A percentile compares a stretch with the other conserved stretches of the same genome.
phyloP scores from a whole-genome alignment of 805 yeast species.

The Yarrowia alimentaria region DNA sequence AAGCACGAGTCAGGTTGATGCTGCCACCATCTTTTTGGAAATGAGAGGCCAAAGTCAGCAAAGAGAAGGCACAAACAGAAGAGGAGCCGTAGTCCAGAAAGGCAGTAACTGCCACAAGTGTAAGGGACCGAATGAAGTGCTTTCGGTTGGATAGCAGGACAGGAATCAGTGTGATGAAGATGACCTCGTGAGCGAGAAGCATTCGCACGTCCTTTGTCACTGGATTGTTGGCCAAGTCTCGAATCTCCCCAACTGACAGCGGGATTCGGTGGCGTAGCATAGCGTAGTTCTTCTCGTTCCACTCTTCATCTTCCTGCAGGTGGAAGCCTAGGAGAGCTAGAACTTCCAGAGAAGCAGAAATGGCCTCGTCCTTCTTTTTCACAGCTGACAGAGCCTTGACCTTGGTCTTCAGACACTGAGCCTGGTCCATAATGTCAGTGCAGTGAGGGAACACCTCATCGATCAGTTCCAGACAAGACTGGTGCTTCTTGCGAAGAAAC shows the following conservation, averaged over 20 bases:
- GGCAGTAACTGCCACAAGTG: constrained; percentile 41
- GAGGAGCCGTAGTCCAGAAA: constrained; percentile 46
- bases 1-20: constrained; percentile 42
- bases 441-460: constrained; percentile 39
- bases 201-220: constrained; percentile 38
- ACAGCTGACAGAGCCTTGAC: constrained; percentile 43
- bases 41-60: constrained; percentile 43
- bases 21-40: constrained; percentile 39
- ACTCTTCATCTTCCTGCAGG: constrained; percentile 37
- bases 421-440: constrained; percentile 40
- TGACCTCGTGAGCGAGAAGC: constrained; percentile 44
- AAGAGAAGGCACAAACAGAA: constrained; percentile 43
- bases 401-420: constrained; percentile 39
- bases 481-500: constrained; percentile 38
- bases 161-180: constrained; percentile 44
- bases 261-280: constrained; percentile 42
- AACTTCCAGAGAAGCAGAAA: constrained; percentile 42
- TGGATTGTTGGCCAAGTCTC: constrained; percentile 36
- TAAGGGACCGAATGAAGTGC: constrained; percentile 39
- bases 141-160: constrained; percentile 38
- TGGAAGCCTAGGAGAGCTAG: constrained; percentile 43
- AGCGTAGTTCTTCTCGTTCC: constrained; percentile 35
- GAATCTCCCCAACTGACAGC: constrained; percentile 43
- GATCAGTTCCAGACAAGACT: constrained; percentile 43
- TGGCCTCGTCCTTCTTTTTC: constrained; percentile 40